Evolutionary conservation across 176 grass and related monocot species (phyloP), one percentile per base, ranked within the genome.

Genomic region (Lolium rigidum): DNA sequence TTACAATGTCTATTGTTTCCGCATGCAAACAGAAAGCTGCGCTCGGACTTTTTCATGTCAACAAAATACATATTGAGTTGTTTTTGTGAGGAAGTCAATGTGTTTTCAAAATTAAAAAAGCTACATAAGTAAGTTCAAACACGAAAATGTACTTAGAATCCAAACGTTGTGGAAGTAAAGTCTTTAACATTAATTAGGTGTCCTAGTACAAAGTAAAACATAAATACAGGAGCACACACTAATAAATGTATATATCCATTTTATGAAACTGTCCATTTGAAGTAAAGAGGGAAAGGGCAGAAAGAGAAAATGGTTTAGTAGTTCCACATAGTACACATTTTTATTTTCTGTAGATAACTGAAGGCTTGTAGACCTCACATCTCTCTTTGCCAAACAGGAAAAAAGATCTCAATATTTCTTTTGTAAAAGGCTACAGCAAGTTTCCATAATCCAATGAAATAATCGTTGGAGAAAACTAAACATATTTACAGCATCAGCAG

Each of bases 61-160:
- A 79, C 5, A 7, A 24, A 68, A 37, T 10, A 48, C 46, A 38
- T 38, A 37, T 10, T 54, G 63, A 81, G 17, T 52, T 68, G 46
- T 28, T 63, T 39, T 51, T 37, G 25, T 52, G 25, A 38, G 31
- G 7, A 35, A 15, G 31, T 21, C 49, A 64, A 82, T 3, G 20
- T 5, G 20, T 70, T 43, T 21, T 41, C 21, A 4, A 70, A 70
- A 55, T 16, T 70, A 54, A 39, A 35, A 35, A 68, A 81, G 2
- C 7, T 48, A 81, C 79, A 43, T 43, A 43, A 43, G 41, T 43
- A 43, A 43, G 41, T 15, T 47, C 9, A 47, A 47, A 22, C 41
- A 72, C 22, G 69, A 72, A 47, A 44, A 73, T 73, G 21, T 44
- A 48, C 70, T 73, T 73, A 47, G 70, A 73, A 73, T 73, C 43